Conservation (phyloP, 2,329 filamentous ascomycete genomes). For the Pleoardoris graminearum region DNA sequence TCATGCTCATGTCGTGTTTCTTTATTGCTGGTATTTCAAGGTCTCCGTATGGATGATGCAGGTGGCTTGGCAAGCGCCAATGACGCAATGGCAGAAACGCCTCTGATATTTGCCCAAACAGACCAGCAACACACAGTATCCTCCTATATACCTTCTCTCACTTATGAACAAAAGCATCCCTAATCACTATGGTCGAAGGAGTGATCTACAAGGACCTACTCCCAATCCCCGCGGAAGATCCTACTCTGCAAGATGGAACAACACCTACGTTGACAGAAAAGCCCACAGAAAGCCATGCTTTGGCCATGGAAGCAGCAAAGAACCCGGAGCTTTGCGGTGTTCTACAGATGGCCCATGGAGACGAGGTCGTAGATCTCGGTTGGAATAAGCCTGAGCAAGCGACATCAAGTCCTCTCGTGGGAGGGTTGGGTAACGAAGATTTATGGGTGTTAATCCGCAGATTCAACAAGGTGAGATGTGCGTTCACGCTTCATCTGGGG, state of each 20-base stretch:
- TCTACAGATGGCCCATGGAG: conserved; percentile 47
- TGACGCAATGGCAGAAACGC: conserved; percentile 10
- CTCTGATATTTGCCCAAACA: not conserved
- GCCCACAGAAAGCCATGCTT: conserved; percentile 53
- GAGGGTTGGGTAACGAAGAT: conserved; percentile 71
- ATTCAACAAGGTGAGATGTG: conserved; percentile 67
- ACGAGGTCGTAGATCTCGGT: conserved; percentile 68
- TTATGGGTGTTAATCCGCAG: conserved; percentile 71
- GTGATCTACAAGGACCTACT: conserved; percentile 44
- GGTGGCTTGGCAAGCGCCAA: conserved; percentile 13
- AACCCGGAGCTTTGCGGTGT: conserved; percentile 50
- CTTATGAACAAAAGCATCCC: not conserved
- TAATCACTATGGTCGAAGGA: conserved; percentile 33
- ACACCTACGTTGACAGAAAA: conserved; percentile 44
- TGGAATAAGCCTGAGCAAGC: conserved; percentile 65
- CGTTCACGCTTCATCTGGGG: not conserved
- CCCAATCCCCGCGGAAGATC: conserved; percentile 39
- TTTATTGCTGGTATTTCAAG: not conserved
- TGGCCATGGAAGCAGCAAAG: conserved; percentile 47
- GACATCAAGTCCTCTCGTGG: conserved; percentile 65
- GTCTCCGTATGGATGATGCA: conserved; percentile 9
- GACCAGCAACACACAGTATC: not conserved
- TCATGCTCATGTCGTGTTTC: not conserved
- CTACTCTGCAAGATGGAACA: conserved; percentile 32
- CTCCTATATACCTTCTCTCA: not conserved